Evolutionary conservation across 257 asterid species (phyloP), one percentile per base, ranked within the genome.

Genomic region (Ajuga chamaepitys): DNA sequence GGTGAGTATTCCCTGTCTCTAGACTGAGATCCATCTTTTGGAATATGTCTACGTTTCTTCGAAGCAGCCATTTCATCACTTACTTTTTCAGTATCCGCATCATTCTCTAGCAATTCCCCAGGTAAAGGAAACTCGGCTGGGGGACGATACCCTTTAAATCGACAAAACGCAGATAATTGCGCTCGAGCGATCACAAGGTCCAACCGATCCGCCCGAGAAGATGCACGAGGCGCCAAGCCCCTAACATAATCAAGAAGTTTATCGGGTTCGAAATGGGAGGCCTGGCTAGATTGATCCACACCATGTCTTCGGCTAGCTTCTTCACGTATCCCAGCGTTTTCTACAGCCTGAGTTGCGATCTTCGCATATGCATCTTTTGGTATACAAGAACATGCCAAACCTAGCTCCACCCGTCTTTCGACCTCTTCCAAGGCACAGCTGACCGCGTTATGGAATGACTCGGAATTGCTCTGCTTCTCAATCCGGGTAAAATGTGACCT

Each of bases 251-350:
- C 80, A 24, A 94, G 64, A 69, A 94, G 85, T 66, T 86, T 81
- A 48, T 71, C 81, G 1, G 99, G 99, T 70, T 77, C 85, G 50
- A 94, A 94, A 40, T 71, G 65, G 32, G 78, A 68, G 13, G 86
- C 88, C 17, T 69, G 64, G 47, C 74, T 68, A 44, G 96, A 86
- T 53, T 54, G 75, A 80, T 86, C 99, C 68, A 86, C 78, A 21
- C 95, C 89, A n/a, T 50, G 74, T 74, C 92, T 91, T 58, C 46
- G 76, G 68, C 86, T 83, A 2, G 96, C 88, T 70, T 86, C 95
- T 75, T 88, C 91, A 45, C 84, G 80, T 67, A 94, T 86, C 58
- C 99, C 99, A 18, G 91, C 62, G 62, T 90, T 94, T 67, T 90
- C 95, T 25, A 94, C 81, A 64, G 67, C 60, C 82, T 94, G 97